Evolutionary conservation across 257 asterid species (phyloP).

Genomic region (Linaria vulgaris): DNA sequence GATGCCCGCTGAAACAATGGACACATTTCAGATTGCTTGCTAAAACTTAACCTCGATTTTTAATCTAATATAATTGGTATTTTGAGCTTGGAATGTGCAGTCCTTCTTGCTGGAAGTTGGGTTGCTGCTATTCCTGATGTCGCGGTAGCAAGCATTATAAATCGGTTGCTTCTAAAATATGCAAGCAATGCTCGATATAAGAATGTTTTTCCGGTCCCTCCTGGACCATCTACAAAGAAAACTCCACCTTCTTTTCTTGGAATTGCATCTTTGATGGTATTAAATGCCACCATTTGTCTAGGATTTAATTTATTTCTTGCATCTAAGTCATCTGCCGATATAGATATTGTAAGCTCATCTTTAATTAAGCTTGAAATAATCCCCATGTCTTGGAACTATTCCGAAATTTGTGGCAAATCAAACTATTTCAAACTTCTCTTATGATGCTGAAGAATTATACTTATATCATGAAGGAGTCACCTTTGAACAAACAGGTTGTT

Average conservation of each 20-base stretch:
- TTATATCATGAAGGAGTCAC: no score
- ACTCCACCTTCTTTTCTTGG: background rate
- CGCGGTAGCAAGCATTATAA: background rate
- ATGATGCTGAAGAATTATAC: no score
- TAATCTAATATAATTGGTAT: no score
- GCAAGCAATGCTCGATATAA: constrained; percentile 6
- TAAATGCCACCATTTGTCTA: background rate
- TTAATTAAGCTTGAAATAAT: background rate
- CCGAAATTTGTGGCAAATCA: background rate
- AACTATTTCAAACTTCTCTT: background rate
- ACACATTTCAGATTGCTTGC: no score
- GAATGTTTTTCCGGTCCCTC: constrained; percentile 12
- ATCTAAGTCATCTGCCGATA: background rate
- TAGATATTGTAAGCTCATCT: background rate
- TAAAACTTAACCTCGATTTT: no score
- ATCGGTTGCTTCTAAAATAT: background rate
- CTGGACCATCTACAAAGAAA: no score
- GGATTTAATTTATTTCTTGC: background rate
- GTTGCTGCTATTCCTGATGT: no score
- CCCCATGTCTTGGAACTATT: background rate
- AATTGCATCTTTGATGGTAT: background rate
- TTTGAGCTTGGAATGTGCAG: no score
- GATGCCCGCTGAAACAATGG: no score
- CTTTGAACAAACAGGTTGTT: no score
- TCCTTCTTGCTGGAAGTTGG: no score